Conservation (phyloP, 2,329 filamentous ascomycete genomes). For the Colletotrichum lini region DNA sequence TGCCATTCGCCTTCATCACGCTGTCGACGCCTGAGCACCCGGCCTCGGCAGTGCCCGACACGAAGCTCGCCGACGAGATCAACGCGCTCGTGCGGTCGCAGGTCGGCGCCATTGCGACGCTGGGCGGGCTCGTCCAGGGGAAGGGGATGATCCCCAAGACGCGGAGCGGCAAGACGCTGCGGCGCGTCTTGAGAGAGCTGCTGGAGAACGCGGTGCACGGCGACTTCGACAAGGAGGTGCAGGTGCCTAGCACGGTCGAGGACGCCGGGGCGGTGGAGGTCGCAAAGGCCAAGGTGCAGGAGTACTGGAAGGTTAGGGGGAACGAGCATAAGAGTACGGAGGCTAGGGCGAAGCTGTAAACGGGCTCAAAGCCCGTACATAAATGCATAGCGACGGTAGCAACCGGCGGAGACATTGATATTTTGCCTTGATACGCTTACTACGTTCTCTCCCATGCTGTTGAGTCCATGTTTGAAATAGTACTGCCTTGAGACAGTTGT, state of each 20-base stretch:
- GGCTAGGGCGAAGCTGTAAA: constrained; percentile 64
- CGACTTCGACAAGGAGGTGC: constrained; percentile 79
- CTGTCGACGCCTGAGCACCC: constrained; percentile 63
- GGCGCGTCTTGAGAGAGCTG: constrained; percentile 85
- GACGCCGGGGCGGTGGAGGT: constrained; percentile 82
- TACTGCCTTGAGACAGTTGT: no score
- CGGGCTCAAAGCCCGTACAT: neutral
- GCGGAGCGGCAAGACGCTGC: constrained; percentile 89
- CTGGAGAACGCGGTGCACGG: constrained; percentile 85
- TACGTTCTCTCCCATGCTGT: no score
- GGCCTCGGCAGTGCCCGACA: constrained; percentile 64
- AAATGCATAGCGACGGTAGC: neutral
- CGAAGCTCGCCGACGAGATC: constrained; percentile 70
- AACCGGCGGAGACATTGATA: no score
- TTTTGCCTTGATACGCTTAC: neutral
- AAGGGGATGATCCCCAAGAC: constrained; percentile 93
- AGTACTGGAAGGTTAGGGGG: constrained; percentile 78
- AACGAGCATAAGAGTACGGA: constrained; percentile 61
- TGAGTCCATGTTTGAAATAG: no score
- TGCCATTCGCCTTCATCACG: constrained; percentile 91
- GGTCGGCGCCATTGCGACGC: constrained; percentile 87
- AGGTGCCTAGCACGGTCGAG: constrained; percentile 88
- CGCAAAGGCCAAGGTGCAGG: constrained; percentile 77
- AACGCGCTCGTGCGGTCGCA: constrained; percentile 81
- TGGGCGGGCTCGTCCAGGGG: constrained; percentile 89